These are phyloP conservation scores for Keithomyces neogunnii DNA, from an alignment of 2,329 filamentous ascomycete species.

Conservation along the genomic window DNA sequence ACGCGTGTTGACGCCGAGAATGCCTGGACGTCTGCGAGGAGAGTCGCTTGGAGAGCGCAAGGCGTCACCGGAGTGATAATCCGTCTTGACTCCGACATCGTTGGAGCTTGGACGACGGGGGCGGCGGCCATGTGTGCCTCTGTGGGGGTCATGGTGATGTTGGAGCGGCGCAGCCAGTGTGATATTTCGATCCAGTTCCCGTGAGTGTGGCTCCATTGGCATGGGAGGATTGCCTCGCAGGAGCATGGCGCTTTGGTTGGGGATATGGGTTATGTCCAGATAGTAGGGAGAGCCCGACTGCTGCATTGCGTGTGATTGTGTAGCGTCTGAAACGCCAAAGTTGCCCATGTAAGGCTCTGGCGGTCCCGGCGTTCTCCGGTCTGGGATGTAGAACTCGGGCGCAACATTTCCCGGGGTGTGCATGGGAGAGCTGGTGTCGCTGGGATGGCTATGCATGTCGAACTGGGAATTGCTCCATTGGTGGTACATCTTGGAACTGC, in stretches of 20 bases:
- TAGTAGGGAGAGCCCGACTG: slow-evolving; percentile 19
- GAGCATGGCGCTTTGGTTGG: slow-evolving; percentile 18
- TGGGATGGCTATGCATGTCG: slow-evolving; percentile 31
- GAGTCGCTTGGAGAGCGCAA: slow-evolving; percentile 17
- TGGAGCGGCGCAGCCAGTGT: slow-evolving; percentile 12
- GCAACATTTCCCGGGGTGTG: slow-evolving; percentile 26
- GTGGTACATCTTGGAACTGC: slow-evolving; percentile 35
- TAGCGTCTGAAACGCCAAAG: slow-evolving; percentile 26
- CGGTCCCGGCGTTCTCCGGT: slow-evolving; percentile 27
- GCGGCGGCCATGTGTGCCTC: slow-evolving; percentile 12
- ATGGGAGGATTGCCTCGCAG: slow-evolving; percentile 14
- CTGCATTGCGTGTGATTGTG: slow-evolving; percentile 16
- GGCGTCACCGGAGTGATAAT: slow-evolving; percentile 2
- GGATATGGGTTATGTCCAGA: slow-evolving; percentile 17
- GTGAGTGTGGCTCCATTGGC: slow-evolving; percentile 16
- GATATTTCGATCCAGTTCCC: slow-evolving; percentile 13
- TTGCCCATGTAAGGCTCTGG: slow-evolving; percentile 27
- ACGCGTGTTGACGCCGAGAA: slow-evolving; percentile 12
- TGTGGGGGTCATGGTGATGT: slow-evolving; percentile 15
- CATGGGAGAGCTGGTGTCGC: slow-evolving; percentile 38
- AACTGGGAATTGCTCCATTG: slow-evolving; percentile 30
- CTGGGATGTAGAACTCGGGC: slow-evolving; percentile 31
- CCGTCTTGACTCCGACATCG: slow-evolving; percentile 3
- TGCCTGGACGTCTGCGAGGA: slow-evolving; percentile 16
- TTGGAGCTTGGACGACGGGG: slow-evolving; percentile 17